These are phyloP conservation scores for Xylaria telfairii DNA, from an alignment of 495 filamentous ascomycete species.

Conservation along the genomic window DNA sequence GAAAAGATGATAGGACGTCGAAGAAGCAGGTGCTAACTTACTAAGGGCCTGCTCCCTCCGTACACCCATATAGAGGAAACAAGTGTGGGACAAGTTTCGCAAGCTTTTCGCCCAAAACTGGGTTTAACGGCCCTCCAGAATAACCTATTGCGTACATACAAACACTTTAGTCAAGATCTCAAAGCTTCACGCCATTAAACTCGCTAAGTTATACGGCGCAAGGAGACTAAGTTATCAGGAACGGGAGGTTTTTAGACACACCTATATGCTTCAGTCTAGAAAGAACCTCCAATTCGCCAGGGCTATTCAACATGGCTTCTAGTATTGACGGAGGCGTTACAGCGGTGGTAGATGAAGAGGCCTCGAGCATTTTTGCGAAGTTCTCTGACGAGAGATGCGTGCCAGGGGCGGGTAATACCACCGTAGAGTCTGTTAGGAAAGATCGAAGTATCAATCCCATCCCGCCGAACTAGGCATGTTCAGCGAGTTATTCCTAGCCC, in stretches of 20 bases:
- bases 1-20: background rate
- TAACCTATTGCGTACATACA: too few species aligned
- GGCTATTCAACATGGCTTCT: slow-evolving; percentile 36
- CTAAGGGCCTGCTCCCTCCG: slow-evolving; percentile 35
- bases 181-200: too few species aligned
- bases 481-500: background rate
- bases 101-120: slow-evolving; percentile 30
- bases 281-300: slow-evolving; percentile 27
- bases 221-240: too few species aligned
- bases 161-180: too few species aligned
- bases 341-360: slow-evolving; percentile 31
- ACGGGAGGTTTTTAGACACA: too few species aligned
- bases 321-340: slow-evolving; percentile 34
- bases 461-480: slow-evolving; percentile 15
- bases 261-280: slow-evolving; percentile 33
- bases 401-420: slow-evolving; percentile 32
- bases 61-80: slow-evolving; percentile 36
- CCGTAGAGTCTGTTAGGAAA: slow-evolving; percentile 19
- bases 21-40: background rate
- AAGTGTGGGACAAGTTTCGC: slow-evolving; percentile 35
- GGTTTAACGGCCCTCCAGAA: slow-evolving; percentile 38
- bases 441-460: slow-evolving; percentile 21
- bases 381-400: slow-evolving; percentile 30
- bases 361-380: slow-evolving; percentile 33
- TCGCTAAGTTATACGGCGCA: too few species aligned